Evolutionary conservation across 1,284 basidiomycete species (phyloP).

Genomic region (Kalmanozyma brasiliensis): DNA sequence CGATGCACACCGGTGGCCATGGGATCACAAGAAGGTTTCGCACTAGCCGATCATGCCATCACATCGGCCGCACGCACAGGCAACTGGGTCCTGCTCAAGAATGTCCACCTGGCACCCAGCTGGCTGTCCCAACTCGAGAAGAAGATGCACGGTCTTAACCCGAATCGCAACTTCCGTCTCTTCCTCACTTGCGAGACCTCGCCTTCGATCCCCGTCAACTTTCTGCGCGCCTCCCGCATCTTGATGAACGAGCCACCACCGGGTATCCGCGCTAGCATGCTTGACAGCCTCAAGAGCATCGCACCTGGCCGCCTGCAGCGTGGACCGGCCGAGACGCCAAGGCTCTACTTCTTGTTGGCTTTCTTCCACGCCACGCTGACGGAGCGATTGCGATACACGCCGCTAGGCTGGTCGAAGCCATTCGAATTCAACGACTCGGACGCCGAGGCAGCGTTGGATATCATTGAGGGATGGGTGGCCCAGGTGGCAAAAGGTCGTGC

Average conservation of each 20-base stretch:
- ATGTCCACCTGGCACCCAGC: constrained; percentile 64
- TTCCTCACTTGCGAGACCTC: constrained; percentile 66
- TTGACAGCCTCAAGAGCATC: constrained; percentile 58
- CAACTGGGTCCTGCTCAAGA: constrained; percentile 66
- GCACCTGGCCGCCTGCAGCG: constrained; percentile 51
- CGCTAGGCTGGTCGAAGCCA: constrained; percentile 63
- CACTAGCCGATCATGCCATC: constrained; percentile 64
- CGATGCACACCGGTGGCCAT: constrained; percentile 63
- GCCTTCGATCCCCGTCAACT: constrained; percentile 63
- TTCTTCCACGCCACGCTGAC: constrained; percentile 65
- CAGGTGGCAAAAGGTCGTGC: constrained; percentile 56
- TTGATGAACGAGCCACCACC: constrained; percentile 67
- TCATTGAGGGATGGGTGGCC: constrained; percentile 62
- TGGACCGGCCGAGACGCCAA: constrained; percentile 58
- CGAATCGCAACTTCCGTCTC: constrained; percentile 62
- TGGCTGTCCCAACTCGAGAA: constrained; percentile 66
- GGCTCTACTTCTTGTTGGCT: constrained; percentile 63
- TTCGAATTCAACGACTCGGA: constrained; percentile 68
- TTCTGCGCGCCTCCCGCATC: constrained; percentile 62
- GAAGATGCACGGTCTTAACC: constrained; percentile 60
- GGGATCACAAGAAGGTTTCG: constrained; percentile 65
- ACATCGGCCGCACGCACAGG: constrained; percentile 58
- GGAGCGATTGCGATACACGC: constrained; percentile 64
- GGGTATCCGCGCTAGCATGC: constrained; percentile 64
- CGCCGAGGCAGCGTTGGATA: constrained; percentile 60